Conservation (phyloP, 2,329 filamentous ascomycete species). For the Cytospora mali region DNA sequence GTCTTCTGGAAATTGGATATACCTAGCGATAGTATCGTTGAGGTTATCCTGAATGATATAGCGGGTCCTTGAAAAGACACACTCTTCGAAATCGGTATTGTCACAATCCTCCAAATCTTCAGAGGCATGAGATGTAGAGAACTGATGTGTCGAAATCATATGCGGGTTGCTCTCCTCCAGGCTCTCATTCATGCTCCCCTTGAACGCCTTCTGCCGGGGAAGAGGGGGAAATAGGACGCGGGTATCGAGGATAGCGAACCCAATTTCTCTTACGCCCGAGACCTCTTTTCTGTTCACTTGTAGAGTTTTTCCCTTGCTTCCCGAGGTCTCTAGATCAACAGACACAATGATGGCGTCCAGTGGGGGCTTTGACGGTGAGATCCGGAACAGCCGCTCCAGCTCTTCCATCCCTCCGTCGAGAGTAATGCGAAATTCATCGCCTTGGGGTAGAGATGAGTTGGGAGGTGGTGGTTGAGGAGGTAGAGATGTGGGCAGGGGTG, state of each 20-base stretch:
- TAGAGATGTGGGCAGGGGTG: no score
- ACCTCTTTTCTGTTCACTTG: constrained; percentile 14
- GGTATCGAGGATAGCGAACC: constrained; percentile 11
- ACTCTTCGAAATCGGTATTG: constrained; percentile 6
- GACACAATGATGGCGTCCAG: constrained; percentile 6
- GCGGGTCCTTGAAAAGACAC: constrained; percentile 9
- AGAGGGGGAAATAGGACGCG: constrained; percentile 2
- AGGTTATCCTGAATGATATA: constrained; percentile 1
- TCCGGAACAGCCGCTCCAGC: constrained; percentile 2
- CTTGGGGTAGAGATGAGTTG: no score
- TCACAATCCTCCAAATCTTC: constrained; percentile 17
- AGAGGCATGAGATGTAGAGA: constrained; percentile 11
- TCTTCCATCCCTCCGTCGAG: constrained; percentile 12
- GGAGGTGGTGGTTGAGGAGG: no score
- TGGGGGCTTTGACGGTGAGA: neutral
- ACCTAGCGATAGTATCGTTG: constrained; percentile 6
- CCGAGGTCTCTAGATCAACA: constrained; percentile 17
- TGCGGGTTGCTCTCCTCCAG: no score
- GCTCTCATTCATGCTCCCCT: neutral
- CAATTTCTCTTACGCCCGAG: constrained; percentile 4
- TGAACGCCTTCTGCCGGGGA: no score
- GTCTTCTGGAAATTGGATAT: neutral
- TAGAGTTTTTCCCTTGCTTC: neutral
- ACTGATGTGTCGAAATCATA: constrained; percentile 6
- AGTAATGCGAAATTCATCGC: neutral